These are phyloP conservation scores for Galium porrigens DNA, from an alignment of 305 asterid species.

Conservation along the genomic window DNA sequence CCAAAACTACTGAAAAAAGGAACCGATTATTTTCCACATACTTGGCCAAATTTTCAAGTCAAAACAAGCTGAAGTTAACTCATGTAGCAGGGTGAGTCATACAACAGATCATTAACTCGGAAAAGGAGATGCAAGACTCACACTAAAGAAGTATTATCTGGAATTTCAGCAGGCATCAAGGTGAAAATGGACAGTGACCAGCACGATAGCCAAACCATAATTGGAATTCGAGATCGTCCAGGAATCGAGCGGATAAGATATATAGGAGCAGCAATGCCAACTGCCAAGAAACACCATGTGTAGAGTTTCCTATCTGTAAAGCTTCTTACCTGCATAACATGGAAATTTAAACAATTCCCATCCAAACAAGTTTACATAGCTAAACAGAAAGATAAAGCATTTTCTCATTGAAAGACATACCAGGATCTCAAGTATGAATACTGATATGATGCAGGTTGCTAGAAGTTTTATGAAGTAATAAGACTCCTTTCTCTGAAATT, in stretches of 20 bases:
- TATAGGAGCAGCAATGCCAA: constrained; percentile 50
- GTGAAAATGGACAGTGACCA: constrained; percentile 77
- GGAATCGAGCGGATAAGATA: constrained; percentile 46
- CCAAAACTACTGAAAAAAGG: not conserved
- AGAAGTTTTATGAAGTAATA: constrained; percentile 35
- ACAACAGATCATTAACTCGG: not conserved
- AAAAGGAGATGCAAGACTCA: constrained; percentile 26
- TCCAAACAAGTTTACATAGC: constrained; percentile 10
- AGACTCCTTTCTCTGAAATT: constrained; percentile 30
- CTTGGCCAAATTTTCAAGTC: not conserved
- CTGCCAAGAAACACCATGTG: constrained; percentile 69
- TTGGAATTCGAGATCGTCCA: constrained; percentile 40
- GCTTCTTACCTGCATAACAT: constrained; percentile 62
- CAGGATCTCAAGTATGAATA: constrained; percentile 79
- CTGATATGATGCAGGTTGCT: constrained; percentile 35
- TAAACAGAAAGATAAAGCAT: constrained; percentile 11
- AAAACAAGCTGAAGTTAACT: not conserved
- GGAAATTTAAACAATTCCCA: constrained; percentile 13
- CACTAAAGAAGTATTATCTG: constrained; percentile 80
- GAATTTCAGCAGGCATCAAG: constrained; percentile 96
- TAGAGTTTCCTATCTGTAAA: constrained; percentile 74
- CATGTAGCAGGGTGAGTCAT: not conserved
- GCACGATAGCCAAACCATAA: constrained; percentile 52
- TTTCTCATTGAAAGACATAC: constrained; percentile 26
- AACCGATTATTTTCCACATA: not conserved